phyloP scores from a whole-genome alignment of 2,329 filamentous ascomycete genomes.

The Apiospora marii region DNA sequence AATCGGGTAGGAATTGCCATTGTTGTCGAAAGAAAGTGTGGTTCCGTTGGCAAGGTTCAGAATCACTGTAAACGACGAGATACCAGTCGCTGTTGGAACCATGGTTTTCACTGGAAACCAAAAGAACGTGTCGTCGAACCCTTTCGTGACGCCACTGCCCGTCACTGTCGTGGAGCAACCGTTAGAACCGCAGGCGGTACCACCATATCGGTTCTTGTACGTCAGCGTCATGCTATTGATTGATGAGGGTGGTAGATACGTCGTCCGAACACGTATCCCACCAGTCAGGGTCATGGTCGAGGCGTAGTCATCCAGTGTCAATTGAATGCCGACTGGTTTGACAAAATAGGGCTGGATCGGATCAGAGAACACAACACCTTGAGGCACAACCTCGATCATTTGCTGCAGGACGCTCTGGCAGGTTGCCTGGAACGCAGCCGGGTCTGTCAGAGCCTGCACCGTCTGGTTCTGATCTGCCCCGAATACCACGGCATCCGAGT shows the following conservation, averaged over 20 bases:
- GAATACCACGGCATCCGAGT: conserved; percentile 65
- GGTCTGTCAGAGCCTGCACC: conserved; percentile 55
- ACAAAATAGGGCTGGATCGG: conserved; percentile 64
- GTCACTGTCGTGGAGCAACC: conserved; percentile 55
- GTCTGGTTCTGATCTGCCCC: conserved; percentile 64
- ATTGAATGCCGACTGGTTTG: conserved; percentile 65
- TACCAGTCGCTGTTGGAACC: conserved; percentile 64
- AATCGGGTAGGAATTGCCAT: conserved; percentile 62
- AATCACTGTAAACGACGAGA: conserved; percentile 67
- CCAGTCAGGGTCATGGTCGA: conserved; percentile 58
- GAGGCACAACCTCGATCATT: conserved; percentile 69
- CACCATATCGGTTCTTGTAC: conserved; percentile 64
- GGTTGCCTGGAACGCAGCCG: conserved; percentile 52
- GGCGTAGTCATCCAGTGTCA: conserved; percentile 59
- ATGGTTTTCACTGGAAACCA: conserved; percentile 54
- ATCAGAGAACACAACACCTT: conserved; percentile 57
- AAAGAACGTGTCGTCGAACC: conserved; percentile 68
- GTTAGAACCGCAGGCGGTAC: conserved; percentile 49
- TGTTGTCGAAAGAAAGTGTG: conserved; percentile 60
- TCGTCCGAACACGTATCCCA: conserved; percentile 65
- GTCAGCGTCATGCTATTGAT: conserved; percentile 58
- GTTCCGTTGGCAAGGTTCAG: conserved; percentile 57
- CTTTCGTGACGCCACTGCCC: conserved; percentile 56
- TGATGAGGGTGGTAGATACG: conserved; percentile 48
- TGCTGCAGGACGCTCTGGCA: conserved; percentile 63